Conservation (phyloP, 345 rosid species). For the Hibiscus trionum region DNA sequence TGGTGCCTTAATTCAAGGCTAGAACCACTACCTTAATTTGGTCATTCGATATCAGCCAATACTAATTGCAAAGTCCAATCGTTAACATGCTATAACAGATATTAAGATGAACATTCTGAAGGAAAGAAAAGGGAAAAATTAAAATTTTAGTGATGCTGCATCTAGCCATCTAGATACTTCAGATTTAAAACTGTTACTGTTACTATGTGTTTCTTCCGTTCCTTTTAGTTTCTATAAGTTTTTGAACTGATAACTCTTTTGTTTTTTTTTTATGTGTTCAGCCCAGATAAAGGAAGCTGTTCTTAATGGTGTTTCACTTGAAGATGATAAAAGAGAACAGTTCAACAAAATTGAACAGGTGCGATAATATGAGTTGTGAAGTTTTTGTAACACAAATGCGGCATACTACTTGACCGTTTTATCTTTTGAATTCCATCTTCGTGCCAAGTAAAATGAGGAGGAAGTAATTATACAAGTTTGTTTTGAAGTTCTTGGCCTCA, state of each 20-base stretch:
- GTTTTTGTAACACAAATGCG: not conserved
- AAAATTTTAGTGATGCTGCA: not conserved
- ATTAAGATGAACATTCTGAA: not conserved
- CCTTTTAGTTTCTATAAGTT: not conserved
- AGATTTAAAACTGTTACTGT: not conserved
- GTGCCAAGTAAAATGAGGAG: not conserved
- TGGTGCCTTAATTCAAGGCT: not conserved
- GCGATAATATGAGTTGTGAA: not conserved
- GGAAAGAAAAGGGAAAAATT: not conserved
- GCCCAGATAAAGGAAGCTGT: slow-evolving; percentile 77
- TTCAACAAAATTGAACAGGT: slow-evolving; percentile 96
- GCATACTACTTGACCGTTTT: not conserved
- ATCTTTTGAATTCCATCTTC: not conserved
- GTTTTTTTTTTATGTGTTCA: slow-evolving; percentile 25
- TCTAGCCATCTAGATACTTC: not conserved
- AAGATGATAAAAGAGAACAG: slow-evolving; percentile 71
- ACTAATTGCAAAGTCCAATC: not conserved
- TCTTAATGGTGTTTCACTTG: slow-evolving; percentile 84
- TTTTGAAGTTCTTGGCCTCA: not conserved
- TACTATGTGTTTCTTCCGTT: not conserved
- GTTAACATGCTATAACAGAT: not conserved
- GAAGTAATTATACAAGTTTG: not conserved
- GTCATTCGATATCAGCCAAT: not conserved
- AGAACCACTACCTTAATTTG: not conserved
- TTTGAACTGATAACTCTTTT: slow-evolving; percentile 12